These are phyloP conservation scores for Gypsophila paniculata DNA, from an alignment of 179 eudicot genomes.

Conservation along the genomic window DNA sequence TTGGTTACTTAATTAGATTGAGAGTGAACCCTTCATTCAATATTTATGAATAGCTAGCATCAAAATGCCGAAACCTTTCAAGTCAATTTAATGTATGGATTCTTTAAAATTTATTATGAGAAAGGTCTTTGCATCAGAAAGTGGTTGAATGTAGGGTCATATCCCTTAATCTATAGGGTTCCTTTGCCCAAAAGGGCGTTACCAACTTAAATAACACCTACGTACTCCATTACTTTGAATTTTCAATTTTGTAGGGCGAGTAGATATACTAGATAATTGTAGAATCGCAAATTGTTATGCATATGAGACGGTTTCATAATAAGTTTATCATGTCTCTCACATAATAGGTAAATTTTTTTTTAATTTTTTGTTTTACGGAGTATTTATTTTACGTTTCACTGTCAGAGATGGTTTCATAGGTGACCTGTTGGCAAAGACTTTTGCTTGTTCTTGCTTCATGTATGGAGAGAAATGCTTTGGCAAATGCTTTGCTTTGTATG, in stretches of 20 bases:
- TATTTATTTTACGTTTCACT: too few relatives aligned
- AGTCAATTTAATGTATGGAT: background rate
- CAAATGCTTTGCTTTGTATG: too few relatives aligned
- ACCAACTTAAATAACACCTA: background rate
- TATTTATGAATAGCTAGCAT: background rate
- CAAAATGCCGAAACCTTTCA: conserved; percentile 1
- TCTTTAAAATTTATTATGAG: background rate
- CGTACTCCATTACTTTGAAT: background rate
- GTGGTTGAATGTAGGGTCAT: conserved; percentile 12
- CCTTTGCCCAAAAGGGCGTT: background rate
- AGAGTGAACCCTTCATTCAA: conserved; percentile 1
- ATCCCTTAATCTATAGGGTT: conserved; percentile 5
- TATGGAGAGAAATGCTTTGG: too few relatives aligned
- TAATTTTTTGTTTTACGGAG: too few relatives aligned
- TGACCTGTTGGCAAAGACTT: background rate
- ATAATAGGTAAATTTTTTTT: too few relatives aligned
- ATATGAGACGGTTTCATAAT: too few relatives aligned
- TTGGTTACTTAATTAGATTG: conserved; percentile 4
- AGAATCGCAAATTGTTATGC: too few relatives aligned
- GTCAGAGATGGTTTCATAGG: too few relatives aligned
- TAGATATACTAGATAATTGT: too few relatives aligned
- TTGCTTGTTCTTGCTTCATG: background rate
- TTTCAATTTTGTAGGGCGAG: too few relatives aligned
- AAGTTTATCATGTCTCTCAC: too few relatives aligned
- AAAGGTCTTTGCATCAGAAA: background rate